Base-by-base conservation (phyloP, 1,284 basidiomycete species). In the Puccinia novopanici region DNA sequence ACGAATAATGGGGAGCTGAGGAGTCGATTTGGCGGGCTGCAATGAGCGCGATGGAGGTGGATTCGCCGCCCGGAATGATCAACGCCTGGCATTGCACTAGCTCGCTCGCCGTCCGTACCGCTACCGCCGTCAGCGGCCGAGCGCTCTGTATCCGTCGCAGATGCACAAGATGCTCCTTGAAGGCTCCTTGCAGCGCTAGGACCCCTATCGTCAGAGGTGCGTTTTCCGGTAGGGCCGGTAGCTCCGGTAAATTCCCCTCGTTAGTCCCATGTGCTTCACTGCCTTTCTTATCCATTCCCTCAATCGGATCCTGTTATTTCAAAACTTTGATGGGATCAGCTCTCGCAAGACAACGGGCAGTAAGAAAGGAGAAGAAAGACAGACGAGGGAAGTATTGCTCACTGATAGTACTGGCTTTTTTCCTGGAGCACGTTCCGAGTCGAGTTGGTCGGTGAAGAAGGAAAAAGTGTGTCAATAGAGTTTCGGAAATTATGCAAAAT, bases 111-210 rank as follows among this genome's bases (percentile, higher is more conserved):
- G 90, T 93, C 67, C 92, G 91, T 40, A 98, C 92, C 17, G 91
- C 89, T n/a, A 90, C 85, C 59, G 90, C 87, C 3, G 59, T 63
- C 59, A 81, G 81, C 27, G 83, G 81, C 68, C 72, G 13, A 50
- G 57, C 27, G 42, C 88, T 86, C 55, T 81, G 77, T 17, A 92
- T 85, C 81, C 88, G 89, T 84, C 90, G 88, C 76, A 95, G 87
- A 82, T 91, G 90, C 15, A 87, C 86, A 85, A 92, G 89, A 86
- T 98, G 96, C 87, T 99, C 95, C 54, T 89, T 89, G 85, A 98
- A 98, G 5, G 95, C 94, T 75, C 95, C 96, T 86, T 98, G 96
- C 61, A 98, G 89, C 73, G 95, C 96, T 91, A 86, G 81, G 34
- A 85, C 84, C 55, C 85, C 86, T 12, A 87, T 78, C 0, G 40